Conservation (phyloP, 768 basidiomycete species). For the Leucogyrophana mollusca region DNA sequence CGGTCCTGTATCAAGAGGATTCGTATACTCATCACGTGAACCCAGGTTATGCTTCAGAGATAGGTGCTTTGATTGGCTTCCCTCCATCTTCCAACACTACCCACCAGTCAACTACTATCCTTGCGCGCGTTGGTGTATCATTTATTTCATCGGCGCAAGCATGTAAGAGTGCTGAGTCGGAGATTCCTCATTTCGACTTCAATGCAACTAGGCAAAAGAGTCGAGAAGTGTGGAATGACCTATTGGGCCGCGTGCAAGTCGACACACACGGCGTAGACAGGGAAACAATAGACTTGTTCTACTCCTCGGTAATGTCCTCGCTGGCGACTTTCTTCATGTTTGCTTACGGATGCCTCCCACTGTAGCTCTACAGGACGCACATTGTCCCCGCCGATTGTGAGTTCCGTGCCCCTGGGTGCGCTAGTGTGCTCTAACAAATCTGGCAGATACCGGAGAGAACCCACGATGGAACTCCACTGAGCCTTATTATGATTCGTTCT, state of each 20-base stretch:
- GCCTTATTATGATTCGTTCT: conserved; percentile 66
- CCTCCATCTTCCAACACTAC: conserved; percentile 33
- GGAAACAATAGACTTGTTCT: conserved; percentile 56
- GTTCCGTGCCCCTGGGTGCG: conserved; percentile 12
- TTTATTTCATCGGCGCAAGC: conserved; percentile 62
- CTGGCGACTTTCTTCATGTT: not conserved
- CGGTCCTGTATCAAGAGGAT: not conserved
- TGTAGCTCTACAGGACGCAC: conserved; percentile 49
- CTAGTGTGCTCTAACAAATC: not conserved
- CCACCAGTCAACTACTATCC: conserved; percentile 39
- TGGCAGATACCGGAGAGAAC: conserved; percentile 60
- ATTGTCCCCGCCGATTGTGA: conserved; percentile 65
- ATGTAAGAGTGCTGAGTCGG: conserved; percentile 57
- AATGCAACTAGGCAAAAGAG: conserved; percentile 42
- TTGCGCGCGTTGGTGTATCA: conserved; percentile 62
- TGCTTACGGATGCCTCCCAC: not conserved
- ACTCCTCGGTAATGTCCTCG: conserved; percentile 45
- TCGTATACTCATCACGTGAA: not conserved
- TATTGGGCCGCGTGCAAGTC: conserved; percentile 54
- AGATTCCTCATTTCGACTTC: conserved; percentile 60
- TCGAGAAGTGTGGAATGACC: conserved; percentile 55
- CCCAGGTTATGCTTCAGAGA: conserved; percentile 46
- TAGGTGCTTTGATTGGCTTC: conserved; percentile 56
- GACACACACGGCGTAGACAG: conserved; percentile 44
- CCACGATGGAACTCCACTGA: conserved; percentile 62